Evolutionary conservation across 306 rosid species (phyloP), one percentile per base, ranked within the genome.

Genomic region (Pterocarpus santalinus): DNA sequence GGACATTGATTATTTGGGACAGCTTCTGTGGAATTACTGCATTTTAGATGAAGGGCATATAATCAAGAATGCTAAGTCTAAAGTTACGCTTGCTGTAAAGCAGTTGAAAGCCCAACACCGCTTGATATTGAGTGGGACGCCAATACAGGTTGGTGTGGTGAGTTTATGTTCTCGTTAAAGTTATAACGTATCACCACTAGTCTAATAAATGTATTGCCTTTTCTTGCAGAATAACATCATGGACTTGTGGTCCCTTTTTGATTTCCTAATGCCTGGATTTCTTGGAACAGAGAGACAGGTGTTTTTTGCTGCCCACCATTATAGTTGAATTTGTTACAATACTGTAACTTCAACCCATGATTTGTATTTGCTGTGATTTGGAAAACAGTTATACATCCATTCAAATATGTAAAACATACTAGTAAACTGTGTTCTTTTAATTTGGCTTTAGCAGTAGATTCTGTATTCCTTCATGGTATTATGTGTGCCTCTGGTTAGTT

Each of bases 281-380:
- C 99, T 95, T 82, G 99, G 99, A 85, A 93, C 94, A 5, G 99
- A 95, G 84, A 93, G 98, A 85, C 99, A 93, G 98, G 99, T 95
- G 86, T 71, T 12, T 10, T 73, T 58, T 60, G 38, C 44, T 52
- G 43, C 63, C 13, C 30, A 61, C 44, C 55, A 7, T 41, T 49
- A 55, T 65, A 62, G 35, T 41, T 46, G 56, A 74, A 30, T 35
- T 41, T 43, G 62, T 69, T 75, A 84, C 65, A 22, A n/a, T 10
- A 65, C 12, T 12, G 10, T 65, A 8, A 44, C 17, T 46, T 46
- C 65, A 65, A 73, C 51, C 5, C 17, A 5, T 67, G 47, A 8
- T 58, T 49, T 52, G 64, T 65, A 57, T 61, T 67, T 73, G 58
- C 66, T 74, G 22, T 60, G 71, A 52, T 51, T 73, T 58, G 53